phyloP scores from a whole-genome alignment of 2,329 filamentous ascomycete genomes.

The Fusarium ramigenum region DNA sequence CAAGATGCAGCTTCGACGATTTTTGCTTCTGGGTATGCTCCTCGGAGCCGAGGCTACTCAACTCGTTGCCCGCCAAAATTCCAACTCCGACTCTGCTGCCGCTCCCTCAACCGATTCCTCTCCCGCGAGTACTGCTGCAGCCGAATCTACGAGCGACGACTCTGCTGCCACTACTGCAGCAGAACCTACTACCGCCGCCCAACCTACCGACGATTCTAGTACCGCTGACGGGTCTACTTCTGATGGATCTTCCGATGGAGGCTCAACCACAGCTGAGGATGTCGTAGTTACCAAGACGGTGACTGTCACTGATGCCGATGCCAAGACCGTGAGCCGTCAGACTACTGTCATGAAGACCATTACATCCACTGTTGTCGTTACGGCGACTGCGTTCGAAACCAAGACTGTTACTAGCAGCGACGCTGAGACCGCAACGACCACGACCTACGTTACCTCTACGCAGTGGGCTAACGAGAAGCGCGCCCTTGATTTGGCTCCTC shows the following conservation, averaged over 20 bases:
- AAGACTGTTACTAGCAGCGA: slow-evolving; percentile 50
- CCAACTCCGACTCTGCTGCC: slow-evolving; percentile 1
- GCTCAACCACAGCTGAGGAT: slow-evolving; percentile 31
- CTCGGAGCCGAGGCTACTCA: slow-evolving; percentile 38
- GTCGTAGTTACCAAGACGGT: slow-evolving; percentile 44
- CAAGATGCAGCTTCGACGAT: slow-evolving; percentile 40
- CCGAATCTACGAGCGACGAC: slow-evolving; percentile 3
- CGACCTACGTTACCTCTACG: slow-evolving; percentile 49
- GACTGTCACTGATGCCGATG: slow-evolving; percentile 45
- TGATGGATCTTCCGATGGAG: background rate
- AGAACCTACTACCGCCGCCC: slow-evolving; percentile 16
- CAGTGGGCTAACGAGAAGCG: slow-evolving; percentile 48
- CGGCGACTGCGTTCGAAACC: slow-evolving; percentile 49
- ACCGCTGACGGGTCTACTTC: background rate
- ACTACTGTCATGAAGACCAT: slow-evolving; percentile 45
- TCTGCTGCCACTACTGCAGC: slow-evolving; percentile 11
- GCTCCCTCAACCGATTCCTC: background rate
- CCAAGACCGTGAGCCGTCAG: slow-evolving; percentile 42
- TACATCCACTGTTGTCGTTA: slow-evolving; percentile 48
- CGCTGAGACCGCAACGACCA: slow-evolving; percentile 49
- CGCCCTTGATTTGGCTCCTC: slow-evolving; percentile 42
- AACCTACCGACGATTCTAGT: slow-evolving; percentile 8
- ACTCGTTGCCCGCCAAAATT: slow-evolving; percentile 26
- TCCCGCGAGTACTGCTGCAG: slow-evolving; percentile 7
- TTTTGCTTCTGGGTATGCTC: slow-evolving; percentile 39